These are phyloP conservation scores for Acanthamoeba triangularis DNA, from an alignment of 208 protist species.

Conservation along the genomic window DNA sequence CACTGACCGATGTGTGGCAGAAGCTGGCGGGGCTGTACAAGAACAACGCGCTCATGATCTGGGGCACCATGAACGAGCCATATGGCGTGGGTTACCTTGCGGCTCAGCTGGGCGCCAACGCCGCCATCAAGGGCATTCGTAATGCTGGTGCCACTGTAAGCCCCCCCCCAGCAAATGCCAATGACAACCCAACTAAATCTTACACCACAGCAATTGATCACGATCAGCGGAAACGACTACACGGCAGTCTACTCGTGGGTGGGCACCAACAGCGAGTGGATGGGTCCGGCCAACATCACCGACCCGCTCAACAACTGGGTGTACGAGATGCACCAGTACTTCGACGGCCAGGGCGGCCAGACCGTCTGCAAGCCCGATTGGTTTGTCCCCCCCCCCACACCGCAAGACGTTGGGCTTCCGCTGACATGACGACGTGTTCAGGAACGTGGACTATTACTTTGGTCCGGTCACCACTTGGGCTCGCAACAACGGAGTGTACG, in stretches of 20 bases:
- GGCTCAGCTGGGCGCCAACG: neutral
- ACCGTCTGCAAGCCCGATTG: conserved; percentile 22
- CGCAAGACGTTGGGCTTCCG: too few relatives aligned
- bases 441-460: too few relatives aligned
- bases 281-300: conserved; percentile 41
- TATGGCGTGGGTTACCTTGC: neutral
- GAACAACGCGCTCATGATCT: neutral
- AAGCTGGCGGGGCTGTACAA: neutral
- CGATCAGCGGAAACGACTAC: neutral
- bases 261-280: conserved; percentile 2
- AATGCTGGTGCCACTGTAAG: neutral
- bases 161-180: too few relatives aligned
- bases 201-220: neutral
- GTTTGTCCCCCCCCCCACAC: too few relatives aligned
- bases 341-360: neutral
- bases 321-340: conserved; percentile 37
- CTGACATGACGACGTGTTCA: too few relatives aligned
- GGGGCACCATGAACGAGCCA: conserved; percentile 20
- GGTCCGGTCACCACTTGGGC: too few relatives aligned
- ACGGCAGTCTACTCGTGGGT: neutral
- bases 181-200: too few relatives aligned
- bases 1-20: neutral
- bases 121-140: conserved; percentile 13
- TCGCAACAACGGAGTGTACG: neutral
- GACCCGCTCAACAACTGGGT: conserved; percentile 32